Base-by-base conservation (phyloP, 1,284 basidiomycete species). In the Cutaneotrichosporon cutaneum region DNA sequence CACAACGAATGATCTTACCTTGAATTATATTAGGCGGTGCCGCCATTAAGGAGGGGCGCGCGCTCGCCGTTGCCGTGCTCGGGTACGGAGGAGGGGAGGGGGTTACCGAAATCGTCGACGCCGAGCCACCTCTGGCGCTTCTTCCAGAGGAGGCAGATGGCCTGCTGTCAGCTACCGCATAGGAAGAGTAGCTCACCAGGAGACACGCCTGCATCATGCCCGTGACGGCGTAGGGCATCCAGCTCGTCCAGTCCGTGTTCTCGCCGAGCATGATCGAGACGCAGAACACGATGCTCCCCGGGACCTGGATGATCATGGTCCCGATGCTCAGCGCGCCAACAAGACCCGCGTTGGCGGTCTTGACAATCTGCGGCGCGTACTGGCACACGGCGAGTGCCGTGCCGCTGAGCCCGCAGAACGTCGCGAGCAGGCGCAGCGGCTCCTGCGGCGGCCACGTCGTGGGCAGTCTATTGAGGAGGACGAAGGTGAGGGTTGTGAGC, bases 291-390 rank as follows among this genome's bases (percentile, higher is more conserved):
- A 92, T 82, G 0, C 90, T 89, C 2, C 95, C 95, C 0, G 95
- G 95, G 8, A 88, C 92, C 79, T 99, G 94, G 24, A 99, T 89
- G 51, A 67, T 57, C 95, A 99, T 97, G 85, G 92, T 96, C 2
- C 88, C 88, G 66, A 98, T 90, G 70, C 89, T 94, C 24, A 98
- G 82, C 1, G 93, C 92, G 11, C 94, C 94, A 9, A 98, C 94
- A 8, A 94, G 84, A 70, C 88, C 88, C 42, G 85, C 81, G 8
- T 81, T 81, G 70, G 88, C 93, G 1, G 94, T 98, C 68, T 89
- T 87, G 26, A 85, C 70, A 44, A 98, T 84, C 76, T 98, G 94
- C 0, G 94, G 94, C 0, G 88, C 83, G 72, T 96, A 97, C 77
- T 98, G 94, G 22, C 89, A 81, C 0, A 86, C 85, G 0, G 94